Evolutionary conservation across 2,329 filamentous ascomycete species (phyloP), one percentile per base, ranked within the genome.

Genomic region (Diplodia scrobiculata): DNA sequence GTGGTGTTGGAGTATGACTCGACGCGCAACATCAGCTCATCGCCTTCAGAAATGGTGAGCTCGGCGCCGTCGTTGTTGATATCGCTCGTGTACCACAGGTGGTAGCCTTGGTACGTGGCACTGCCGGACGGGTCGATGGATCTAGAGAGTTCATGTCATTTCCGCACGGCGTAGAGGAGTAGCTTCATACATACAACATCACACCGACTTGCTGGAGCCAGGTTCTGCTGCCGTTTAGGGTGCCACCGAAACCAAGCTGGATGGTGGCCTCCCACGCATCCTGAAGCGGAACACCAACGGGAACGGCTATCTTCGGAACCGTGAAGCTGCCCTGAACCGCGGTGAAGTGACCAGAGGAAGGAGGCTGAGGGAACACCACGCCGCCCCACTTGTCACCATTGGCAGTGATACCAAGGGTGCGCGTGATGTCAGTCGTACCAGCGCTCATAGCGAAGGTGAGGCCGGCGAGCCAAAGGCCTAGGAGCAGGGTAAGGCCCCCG

Each of bases 361-460:
- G 65, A 7, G 62, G 62, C 14, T 32, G 34, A 21, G 81, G 80
- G 59, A 85, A 79, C 7, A 87, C 83, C 0, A 83, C 84, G 34
- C 86, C 86, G 9, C 84, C 82, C 86, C 85, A 87, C 78, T 87
- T 87, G 70, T 11, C 36, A 29, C 29, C 6, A 2, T n/a, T 58
- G 36, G 17, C 13, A 17, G 17, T 13, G 36, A n/a, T n/a, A 36
- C 27, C 6, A 21, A 36, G 7, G 14, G 36, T 17, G 70, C 75
- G 78, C 19, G 80, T 78, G n/a, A 81, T 78, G 68, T 81, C 79
- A 58, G 80, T 78, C 19, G 21, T 14, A 17, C 19, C 38, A 41
- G 41, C 41, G 41, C n/a, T 10, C 4, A 1, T n/a, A 58, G 63
- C 41, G 29, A 63, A 36, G 45, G 55, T 75, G 72, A 74, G 76